Base-by-base conservation (phyloP, 2,329 filamentous ascomycete species). In the Arthrobotrys entomopaga region DNA sequence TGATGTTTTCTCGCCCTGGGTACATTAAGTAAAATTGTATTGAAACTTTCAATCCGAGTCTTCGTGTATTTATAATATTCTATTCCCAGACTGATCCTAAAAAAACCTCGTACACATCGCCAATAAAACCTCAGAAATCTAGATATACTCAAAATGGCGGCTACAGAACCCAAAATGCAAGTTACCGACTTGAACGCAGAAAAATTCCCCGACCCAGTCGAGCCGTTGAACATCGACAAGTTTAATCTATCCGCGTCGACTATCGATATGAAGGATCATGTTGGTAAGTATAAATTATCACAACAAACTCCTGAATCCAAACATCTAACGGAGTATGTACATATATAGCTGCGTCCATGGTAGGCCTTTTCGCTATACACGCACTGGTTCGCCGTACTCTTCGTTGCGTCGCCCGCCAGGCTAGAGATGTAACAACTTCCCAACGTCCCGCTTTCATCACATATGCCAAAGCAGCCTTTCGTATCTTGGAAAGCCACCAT, bases 151-250 rank as follows among this genome's bases (percentile, higher is more conserved):
- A 66, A 16, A n/a, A 74, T 74, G 70, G 57, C 63, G 11, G 24
- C 54, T 29, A 53, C 50, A 19, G 67, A 73, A 49, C 29, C 29
- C 7, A n/a, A 34, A 4, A 24, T 46, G 19, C 29, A 67, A 29
- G 76, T 76, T 56, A 73, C 60, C 15, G 76, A 77, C 60, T n/a
- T 56, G 4, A 77, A 77, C 52, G 76, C 76, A 16, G 56, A 76
- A 29, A 77, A 76, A 43, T 77, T 73, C 64, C 76, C 72, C n/a
- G 72, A 76, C 7, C 66, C 76, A 3, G 76, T 77, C 2, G 72
- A 77, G 34, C 64, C 66, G 26, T 5, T 77, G 15, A 56, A 65
- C 11, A 64, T 77, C 26, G 61, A 71, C 19, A 75, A 72, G 19
- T 72, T 64, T 26, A 73, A 67, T 38, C 24, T 77, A 29, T 72